Conservation (phyloP, 2,329 filamentous ascomycete species). For the Colletotrichum incanum region DNA sequence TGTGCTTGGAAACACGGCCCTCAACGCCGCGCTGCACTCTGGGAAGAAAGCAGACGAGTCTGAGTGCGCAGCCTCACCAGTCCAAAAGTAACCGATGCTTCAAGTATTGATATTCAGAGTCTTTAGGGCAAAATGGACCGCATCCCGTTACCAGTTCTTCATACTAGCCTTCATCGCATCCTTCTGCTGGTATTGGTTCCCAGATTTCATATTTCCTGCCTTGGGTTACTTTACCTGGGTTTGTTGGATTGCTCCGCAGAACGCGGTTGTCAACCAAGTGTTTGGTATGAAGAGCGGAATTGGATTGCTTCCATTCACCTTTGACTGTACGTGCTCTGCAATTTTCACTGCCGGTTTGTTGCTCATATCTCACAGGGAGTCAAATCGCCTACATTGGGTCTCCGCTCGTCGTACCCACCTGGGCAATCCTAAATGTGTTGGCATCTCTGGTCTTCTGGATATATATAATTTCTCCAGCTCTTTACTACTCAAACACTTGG, state of each 20-base stretch:
- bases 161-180: constrained; percentile 52
- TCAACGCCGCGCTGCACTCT: constrained; percentile 60
- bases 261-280: constrained; percentile 71
- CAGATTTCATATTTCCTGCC: constrained; percentile 62
- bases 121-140: constrained; percentile 50
- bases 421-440: constrained; percentile 65
- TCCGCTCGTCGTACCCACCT: constrained; percentile 58
- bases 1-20: constrained; percentile 63
- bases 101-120: constrained; percentile 1
- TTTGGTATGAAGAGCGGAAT: constrained; percentile 73
- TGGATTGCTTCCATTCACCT: constrained; percentile 73
- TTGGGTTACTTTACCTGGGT: constrained; percentile 68
- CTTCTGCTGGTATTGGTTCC: constrained; percentile 67
- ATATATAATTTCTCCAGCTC: constrained; percentile 59
- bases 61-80: constrained; percentile 4
- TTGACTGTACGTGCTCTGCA: constrained; percentile 57
- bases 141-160: constrained; percentile 53
- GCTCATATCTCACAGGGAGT: constrained; percentile 42
- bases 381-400: constrained; percentile 58
- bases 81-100: background rate
- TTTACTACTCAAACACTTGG: constrained; percentile 67
- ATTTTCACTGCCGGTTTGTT: constrained; percentile 39
- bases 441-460: constrained; percentile 65
- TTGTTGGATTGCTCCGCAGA: constrained; percentile 74
- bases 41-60: constrained; percentile 49